These are phyloP conservation scores for Monosporascus sp. DNA, from an alignment of 2,329 filamentous ascomycete genomes.

Conservation along the genomic window DNA sequence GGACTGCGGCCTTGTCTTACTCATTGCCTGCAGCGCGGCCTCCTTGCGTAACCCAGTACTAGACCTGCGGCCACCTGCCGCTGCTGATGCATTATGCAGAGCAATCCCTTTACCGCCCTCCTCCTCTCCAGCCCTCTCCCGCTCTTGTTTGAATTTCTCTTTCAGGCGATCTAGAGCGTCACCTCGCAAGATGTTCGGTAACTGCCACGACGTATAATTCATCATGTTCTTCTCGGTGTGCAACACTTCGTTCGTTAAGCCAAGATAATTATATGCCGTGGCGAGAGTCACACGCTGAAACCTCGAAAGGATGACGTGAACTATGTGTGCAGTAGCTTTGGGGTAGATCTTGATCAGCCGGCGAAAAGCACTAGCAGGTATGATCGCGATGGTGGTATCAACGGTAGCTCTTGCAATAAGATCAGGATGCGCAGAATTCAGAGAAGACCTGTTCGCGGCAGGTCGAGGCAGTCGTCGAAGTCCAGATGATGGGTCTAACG, in stretches of 20 bases:
- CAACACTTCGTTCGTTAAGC: conserved; percentile 84
- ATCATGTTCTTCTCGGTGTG: conserved; percentile 93
- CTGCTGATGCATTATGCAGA: conserved; percentile 71
- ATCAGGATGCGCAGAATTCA: conserved; percentile 87
- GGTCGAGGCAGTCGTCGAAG: conserved; percentile 31
- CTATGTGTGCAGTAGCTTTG: conserved; percentile 93
- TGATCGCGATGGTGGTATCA: conserved; percentile 97
- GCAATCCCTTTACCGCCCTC: conserved; percentile 91
- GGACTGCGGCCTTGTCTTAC: conserved; percentile 41
- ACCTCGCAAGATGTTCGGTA: conserved; percentile 86
- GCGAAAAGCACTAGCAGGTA: conserved; percentile 91
- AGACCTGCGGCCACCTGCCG: conserved; percentile 63
- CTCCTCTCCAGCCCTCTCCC: conserved; percentile 74
- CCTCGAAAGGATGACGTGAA: conserved; percentile 92
- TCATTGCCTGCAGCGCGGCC: conserved; percentile 65
- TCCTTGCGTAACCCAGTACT: conserved; percentile 75
- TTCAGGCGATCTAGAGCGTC: conserved; percentile 79
- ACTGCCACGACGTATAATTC: conserved; percentile 82
- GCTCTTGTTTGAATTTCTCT: conserved; percentile 84
- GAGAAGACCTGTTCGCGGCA: conserved; percentile 39
- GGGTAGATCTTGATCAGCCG: conserved; percentile 91
- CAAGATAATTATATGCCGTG: conserved; percentile 91
- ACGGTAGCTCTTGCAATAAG: conserved; percentile 94
- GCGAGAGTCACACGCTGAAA: conserved; percentile 92
- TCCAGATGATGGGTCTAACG: conserved; percentile 50